These are phyloP conservation scores for Lycium barbarum DNA, from an alignment of 257 asterid species.

Conservation along the genomic window DNA sequence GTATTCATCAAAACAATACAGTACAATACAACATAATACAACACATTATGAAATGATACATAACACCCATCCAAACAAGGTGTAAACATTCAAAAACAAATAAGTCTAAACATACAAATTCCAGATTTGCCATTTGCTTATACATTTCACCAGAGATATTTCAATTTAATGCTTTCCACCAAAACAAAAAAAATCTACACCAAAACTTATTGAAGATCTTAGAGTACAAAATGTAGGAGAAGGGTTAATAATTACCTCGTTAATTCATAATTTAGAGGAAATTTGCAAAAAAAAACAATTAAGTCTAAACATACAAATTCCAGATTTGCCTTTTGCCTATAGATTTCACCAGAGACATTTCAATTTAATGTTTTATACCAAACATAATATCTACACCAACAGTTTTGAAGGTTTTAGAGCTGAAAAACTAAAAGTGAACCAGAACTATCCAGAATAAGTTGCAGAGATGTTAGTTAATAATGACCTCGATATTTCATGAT, in stretches of 20 bases:
- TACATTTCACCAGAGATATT: background rate
- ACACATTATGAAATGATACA: too few relatives aligned
- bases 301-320: background rate
- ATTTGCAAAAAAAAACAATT: too few relatives aligned
- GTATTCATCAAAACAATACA: too few relatives aligned
- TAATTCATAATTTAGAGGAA: conserved; percentile 94
- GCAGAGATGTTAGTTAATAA: background rate
- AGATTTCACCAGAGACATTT: background rate
- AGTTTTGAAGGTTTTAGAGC: too few relatives aligned
- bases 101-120: background rate
- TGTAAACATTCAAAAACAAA: background rate
- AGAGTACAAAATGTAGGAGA: background rate
- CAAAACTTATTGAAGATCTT: conserved; percentile 14
- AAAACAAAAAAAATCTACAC: background rate
- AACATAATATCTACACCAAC: too few relatives aligned
- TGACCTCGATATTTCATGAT: conserved; percentile 95
- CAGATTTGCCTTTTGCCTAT: background rate
- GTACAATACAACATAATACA: too few relatives aligned
- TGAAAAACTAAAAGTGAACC: too few relatives aligned
- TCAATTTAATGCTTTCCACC: background rate
- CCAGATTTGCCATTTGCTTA: background rate
- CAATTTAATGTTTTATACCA: background rate
- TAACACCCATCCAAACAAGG: too few relatives aligned
- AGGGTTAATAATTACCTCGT: conserved; percentile 54
- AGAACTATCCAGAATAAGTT: too few relatives aligned